Base-by-base conservation (phyloP, 2,329 filamentous ascomycete species). In the Blastomyces silverae region DNA sequence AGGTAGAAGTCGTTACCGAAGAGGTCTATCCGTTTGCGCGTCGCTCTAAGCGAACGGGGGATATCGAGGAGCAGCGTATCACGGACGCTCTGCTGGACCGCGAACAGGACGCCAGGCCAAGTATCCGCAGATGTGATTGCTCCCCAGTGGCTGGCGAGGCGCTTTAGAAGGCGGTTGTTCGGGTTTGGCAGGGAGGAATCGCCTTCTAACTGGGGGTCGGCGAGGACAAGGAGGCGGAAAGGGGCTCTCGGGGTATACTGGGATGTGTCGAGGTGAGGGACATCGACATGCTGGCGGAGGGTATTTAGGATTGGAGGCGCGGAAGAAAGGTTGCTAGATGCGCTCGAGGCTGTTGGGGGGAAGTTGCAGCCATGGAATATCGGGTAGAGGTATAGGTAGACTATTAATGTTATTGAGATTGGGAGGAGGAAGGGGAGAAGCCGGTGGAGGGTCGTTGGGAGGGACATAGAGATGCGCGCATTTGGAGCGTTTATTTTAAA, bases 1-100 rank as follows among this genome's bases (percentile, higher is more conserved):
- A 99, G 84, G 76, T 97, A 99, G 73, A 87, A 90, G 77, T 99
- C 94, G 77, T 99, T 99, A 3, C 94, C 94, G 72, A 92, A 85
- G 1, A 97, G 84, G 76, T 99, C 94, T 70, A 99, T 76, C 22
- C 85, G 84, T 79, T 99, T 99, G 68, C 90, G 85, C 61, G 83
- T 79, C 0, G 87, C 87, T 69, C 87, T 81, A 61, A 92, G 69
- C 22, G 87, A 82, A 69, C 85, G 83, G 7, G 86, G 87, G 1
- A 92, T 78, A 74, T 96, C 92, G 65, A 88, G 83, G 66, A 85
- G 80, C 68, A 82, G 80, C 44, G 91, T 66, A 13, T 66, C 68
- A 34, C 62, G 65, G 17, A 76, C 57, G 5, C 69, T 70, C 8
- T 67, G 65, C 42, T 62, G 67, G 31, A 75, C 56, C 28, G 70